A percentile compares a stretch with the other conserved stretches of the same genome.
Conservation (phyloP, 352 stramenopile genomes). For the Chloridella minuta region DNA sequence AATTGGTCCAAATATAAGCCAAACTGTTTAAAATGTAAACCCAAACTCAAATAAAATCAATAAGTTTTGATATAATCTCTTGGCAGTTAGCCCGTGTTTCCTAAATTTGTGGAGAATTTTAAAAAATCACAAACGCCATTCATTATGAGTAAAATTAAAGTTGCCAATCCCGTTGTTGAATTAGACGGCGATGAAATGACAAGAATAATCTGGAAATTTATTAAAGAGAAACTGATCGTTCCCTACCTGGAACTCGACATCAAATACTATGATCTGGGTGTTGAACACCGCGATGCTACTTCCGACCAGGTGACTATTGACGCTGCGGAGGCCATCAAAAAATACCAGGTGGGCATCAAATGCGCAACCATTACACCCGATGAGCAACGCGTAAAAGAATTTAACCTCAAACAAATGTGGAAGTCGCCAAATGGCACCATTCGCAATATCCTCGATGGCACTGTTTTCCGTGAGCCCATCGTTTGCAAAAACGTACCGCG, state of each 20-base stretch:
- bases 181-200: too few species aligned
- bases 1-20: too few species aligned
- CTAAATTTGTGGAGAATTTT: too few species aligned
- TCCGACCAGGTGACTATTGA: slow-evolving; percentile 41
- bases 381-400: slow-evolving; percentile 37
- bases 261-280: slow-evolving; percentile 41
- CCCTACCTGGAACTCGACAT: slow-evolving; percentile 42
- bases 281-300: slow-evolving; percentile 37
- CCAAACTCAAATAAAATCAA: too few species aligned
- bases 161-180: too few species aligned
- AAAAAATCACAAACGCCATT: too few species aligned
- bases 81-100: too few species aligned
- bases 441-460: slow-evolving; percentile 40
- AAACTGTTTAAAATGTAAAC: too few species aligned
- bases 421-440: slow-evolving; percentile 41
- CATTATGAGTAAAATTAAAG: too few species aligned
- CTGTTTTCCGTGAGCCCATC: slow-evolving; percentile 50
- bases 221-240: slow-evolving; percentile 30
- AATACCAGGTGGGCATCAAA: slow-evolving; percentile 39
- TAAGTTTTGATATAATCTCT: too few species aligned
- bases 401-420: slow-evolving; percentile 45
- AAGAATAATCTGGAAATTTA: too few species aligned
- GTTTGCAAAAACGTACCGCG: slow-evolving; percentile 41
- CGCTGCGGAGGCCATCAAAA: slow-evolving; percentile 34
- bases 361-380: slow-evolving; percentile 50